Evolutionary conservation across 176 grass and related monocot genomes (phyloP).

Genomic region (Triticum dicoccoides): DNA sequence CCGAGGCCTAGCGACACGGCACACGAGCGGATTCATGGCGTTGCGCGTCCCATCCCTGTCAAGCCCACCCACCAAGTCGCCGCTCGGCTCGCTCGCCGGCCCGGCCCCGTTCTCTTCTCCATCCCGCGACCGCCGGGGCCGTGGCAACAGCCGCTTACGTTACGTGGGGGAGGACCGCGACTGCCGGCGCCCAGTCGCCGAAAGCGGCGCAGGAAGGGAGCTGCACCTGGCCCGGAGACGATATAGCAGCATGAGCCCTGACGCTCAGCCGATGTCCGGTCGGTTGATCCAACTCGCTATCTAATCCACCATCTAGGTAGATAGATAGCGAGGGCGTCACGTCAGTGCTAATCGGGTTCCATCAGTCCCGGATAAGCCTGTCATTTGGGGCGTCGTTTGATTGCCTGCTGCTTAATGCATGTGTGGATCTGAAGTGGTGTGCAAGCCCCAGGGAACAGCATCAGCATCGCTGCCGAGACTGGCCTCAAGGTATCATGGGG

Average conservation of each 20-base stretch:
- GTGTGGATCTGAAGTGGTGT: not conserved
- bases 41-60: not conserved
- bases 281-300: not conserved
- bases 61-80: not conserved
- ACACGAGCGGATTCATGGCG: not conserved
- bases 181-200: not conserved
- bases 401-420: not conserved
- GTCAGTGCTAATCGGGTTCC: slow-evolving; percentile 4
- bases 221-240: slow-evolving; percentile 11
- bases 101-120: not conserved
- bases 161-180: not conserved
- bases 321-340: not conserved
- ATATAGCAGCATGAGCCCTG: not conserved
- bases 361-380: not conserved
- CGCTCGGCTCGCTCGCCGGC: not conserved
- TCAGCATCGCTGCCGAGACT: not conserved
- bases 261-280: not conserved
- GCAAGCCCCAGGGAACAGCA: not conserved
- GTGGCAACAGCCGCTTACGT: not conserved
- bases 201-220: not conserved
- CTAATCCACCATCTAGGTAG: not conserved
- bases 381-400: slow-evolving; percentile 7
- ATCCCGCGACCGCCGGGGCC: too few relatives aligned
- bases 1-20: not conserved
- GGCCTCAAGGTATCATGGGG: not conserved